Percentiles rank a stretch among this genome's conserved stretches.
Evolutionary conservation across 2,329 filamentous ascomycete genomes (phyloP).

Genomic region (Moelleriella libera): DNA sequence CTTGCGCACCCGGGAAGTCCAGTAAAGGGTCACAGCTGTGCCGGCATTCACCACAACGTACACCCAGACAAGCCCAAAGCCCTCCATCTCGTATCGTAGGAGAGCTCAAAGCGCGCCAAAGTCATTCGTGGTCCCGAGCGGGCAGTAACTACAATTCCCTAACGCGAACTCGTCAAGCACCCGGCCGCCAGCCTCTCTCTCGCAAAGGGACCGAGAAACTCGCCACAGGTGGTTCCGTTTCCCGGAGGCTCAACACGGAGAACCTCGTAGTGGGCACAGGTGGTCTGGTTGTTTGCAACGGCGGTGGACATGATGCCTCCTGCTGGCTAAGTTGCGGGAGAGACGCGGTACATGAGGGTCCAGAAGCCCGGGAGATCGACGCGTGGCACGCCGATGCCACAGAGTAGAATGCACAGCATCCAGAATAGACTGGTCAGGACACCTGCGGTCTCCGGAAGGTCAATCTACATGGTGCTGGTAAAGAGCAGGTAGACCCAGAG

Average conservation of each 20-base stretch:
- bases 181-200: too few relatives aligned
- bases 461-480: slow-evolving; percentile 4
- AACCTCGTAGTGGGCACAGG: not conserved
- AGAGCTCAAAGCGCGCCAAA: not conserved
- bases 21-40: not conserved
- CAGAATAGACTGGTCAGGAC: not conserved
- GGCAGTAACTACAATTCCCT: not conserved
- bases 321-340: not conserved
- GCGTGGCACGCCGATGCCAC: not conserved
- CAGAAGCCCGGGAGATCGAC: not conserved
- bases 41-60: not conserved
- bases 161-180: not conserved
- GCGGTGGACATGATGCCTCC: not conserved
- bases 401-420: not conserved
- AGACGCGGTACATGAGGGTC: not conserved
- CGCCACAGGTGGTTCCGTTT: not conserved
- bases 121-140: not conserved
- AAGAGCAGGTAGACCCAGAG: too few relatives aligned
- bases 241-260: not conserved
- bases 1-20: not conserved
- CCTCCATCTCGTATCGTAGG: not conserved
- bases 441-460: not conserved
- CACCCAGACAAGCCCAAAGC: not conserved
- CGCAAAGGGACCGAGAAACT: not conserved
- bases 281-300: not conserved